A percentile compares a stretch with the other conserved stretches of the same genome.
phyloP scores from a whole-genome alignment of 2,329 filamentous ascomycete species.

The Ascochyta lentis region DNA sequence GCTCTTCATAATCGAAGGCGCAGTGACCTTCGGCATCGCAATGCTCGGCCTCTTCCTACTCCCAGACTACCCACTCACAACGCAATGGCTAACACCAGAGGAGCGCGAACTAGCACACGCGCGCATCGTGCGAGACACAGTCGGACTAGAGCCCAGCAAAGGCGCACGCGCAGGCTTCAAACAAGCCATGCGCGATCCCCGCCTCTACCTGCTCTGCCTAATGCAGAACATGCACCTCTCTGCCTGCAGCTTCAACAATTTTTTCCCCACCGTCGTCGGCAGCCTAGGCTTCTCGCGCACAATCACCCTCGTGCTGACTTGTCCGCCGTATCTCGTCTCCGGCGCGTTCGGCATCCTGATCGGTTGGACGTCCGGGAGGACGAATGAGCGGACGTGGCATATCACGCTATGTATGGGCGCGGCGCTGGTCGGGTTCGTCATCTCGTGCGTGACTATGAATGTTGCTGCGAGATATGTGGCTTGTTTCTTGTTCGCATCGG shows the following conservation, averaged over 20 bases:
- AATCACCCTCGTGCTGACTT: conserved; percentile 59
- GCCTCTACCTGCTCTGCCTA: conserved; percentile 60
- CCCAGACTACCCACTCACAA: conserved; percentile 47
- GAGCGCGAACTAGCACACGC: conserved; percentile 50
- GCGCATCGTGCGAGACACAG: conserved; percentile 54
- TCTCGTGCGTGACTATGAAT: conserved; percentile 46
- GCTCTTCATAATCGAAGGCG: conserved; percentile 36
- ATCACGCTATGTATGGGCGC: conserved; percentile 46
- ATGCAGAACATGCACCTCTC: conserved; percentile 64
- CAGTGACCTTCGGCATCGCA: conserved; percentile 37
- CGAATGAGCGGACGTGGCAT: conserved; percentile 52
- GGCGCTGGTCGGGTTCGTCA: conserved; percentile 49
- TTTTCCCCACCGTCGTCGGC: not conserved
- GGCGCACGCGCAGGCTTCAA: conserved; percentile 57
- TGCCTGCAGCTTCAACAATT: conserved; percentile 52
- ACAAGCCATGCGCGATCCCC: conserved; percentile 59
- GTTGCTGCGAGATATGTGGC: conserved; percentile 39
- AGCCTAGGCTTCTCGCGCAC: conserved; percentile 57
- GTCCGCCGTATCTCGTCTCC: conserved; percentile 31
- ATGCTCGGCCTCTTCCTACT: conserved; percentile 48
- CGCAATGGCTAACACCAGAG: conserved; percentile 53
- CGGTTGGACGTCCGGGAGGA: conserved; percentile 46
- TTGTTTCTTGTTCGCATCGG: conserved; percentile 35
- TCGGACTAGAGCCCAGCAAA: conserved; percentile 52
- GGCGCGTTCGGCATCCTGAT: conserved; percentile 38